phyloP scores from a whole-genome alignment of 169 alveolate species.

The Eimeria praecox region DNA sequence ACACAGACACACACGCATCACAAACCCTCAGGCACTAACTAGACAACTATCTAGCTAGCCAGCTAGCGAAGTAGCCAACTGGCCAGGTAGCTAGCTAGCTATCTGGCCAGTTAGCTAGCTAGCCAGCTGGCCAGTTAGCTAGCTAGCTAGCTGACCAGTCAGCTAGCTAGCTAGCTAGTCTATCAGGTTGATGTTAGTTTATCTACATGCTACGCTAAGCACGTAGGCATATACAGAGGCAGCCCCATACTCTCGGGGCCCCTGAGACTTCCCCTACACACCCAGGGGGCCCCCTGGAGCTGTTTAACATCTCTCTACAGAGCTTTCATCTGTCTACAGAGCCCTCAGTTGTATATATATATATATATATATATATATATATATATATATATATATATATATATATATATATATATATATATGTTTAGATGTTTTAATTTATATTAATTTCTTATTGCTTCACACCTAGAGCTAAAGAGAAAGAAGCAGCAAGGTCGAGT shows the following conservation, averaged over 20 bases:
- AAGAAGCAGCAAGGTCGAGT: slow-evolving; percentile 36
- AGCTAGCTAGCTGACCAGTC: neutral
- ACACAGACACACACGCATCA: too few species aligned
- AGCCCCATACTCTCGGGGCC: neutral
- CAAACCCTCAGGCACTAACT: neutral
- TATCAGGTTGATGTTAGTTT: neutral
- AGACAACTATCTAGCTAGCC: neutral
- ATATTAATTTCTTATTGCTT: too few species aligned
- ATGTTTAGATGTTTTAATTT: too few species aligned
- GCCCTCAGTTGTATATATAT: too few species aligned
- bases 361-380: too few species aligned
- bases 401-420: too few species aligned
- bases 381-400: too few species aligned
- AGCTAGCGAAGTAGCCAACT: neutral
- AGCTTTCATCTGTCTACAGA: too few species aligned
- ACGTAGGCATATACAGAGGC: neutral
- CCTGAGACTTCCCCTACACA: neutral
- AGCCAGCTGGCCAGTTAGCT: neutral
- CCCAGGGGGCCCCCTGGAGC: neutral
- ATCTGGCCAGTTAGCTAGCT: slow-evolving; percentile 2
- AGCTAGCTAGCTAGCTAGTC: too few species aligned
- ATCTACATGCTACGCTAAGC: neutral
- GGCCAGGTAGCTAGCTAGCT: neutral
- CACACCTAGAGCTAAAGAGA: slow-evolving; percentile 40
- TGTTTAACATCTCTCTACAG: too few species aligned